Evolutionary conservation across 75 land plant genomes (phyloP).

Genomic region (Picea sitchensis): DNA sequence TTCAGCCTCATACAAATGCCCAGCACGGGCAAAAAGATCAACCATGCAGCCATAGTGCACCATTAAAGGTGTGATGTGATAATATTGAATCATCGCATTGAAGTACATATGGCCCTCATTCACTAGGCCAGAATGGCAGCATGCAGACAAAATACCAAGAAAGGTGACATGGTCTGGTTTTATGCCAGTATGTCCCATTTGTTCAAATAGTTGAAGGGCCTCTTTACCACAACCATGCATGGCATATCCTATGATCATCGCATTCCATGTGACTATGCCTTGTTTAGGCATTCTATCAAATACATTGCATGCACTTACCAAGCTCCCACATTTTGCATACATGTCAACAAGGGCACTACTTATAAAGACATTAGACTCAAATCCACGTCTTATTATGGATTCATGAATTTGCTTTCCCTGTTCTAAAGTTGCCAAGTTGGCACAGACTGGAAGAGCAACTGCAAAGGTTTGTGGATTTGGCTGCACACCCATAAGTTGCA

Average conservation of each 20-base stretch:
- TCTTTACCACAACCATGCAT: conserved; percentile 32
- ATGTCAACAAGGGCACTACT: conserved; percentile 41
- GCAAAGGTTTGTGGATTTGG: conserved; percentile 29
- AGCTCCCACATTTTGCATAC: conserved; percentile 53
- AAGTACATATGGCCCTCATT: conserved; percentile 27
- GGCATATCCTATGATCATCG: conserved; percentile 30
- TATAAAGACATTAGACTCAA: conserved; percentile 20
- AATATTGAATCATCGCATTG: conserved; percentile 25
- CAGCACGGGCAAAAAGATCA: conserved; percentile 42
- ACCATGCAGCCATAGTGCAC: conserved; percentile 55
- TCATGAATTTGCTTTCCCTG: conserved; percentile 40
- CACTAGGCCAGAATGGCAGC: conserved; percentile 52
- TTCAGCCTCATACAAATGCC: conserved; percentile 32
- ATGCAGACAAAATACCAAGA: conserved; percentile 41
- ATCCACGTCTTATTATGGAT: conserved; percentile 14
- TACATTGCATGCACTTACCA: conserved; percentile 28
- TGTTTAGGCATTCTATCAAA: conserved; percentile 28
- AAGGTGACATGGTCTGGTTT: conserved; percentile 46
- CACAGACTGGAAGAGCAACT: conserved; percentile 35
- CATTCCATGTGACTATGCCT: conserved; percentile 53
- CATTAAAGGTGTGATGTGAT: conserved; percentile 31
- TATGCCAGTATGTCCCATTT: conserved; percentile 31
- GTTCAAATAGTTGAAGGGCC: conserved; percentile 24
- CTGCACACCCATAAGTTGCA: conserved; percentile 15
- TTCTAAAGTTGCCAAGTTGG: conserved; percentile 23